Evolutionary conservation across 306 rosid genomes (phyloP).

Genomic region (Nissolia schottii): DNA sequence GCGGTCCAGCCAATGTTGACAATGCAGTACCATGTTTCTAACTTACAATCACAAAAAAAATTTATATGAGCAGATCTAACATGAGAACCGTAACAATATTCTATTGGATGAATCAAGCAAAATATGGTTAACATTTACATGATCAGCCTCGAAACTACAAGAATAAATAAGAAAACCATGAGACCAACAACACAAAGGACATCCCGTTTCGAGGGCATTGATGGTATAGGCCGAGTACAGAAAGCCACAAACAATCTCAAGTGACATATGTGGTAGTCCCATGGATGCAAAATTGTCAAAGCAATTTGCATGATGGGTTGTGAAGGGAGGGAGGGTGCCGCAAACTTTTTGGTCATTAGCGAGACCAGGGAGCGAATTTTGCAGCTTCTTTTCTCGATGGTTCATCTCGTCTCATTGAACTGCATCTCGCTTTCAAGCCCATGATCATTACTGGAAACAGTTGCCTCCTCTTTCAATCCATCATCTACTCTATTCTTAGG

Average conservation of each 20-base stretch:
- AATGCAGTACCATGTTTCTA: neutral
- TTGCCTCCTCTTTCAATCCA: conserved; percentile 36
- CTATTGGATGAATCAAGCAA: conserved; percentile 32
- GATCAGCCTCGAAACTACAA: conserved; percentile 19
- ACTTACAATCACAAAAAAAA: neutral
- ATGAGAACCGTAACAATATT: neutral
- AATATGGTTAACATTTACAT: conserved; percentile 22
- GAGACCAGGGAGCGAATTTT: conserved; percentile 32
- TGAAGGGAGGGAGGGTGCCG: conserved; percentile 20
- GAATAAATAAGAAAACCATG: conserved; percentile 22
- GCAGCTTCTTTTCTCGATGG: conserved; percentile 30
- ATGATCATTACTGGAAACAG: conserved; percentile 26
- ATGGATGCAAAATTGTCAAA: conserved; percentile 20
- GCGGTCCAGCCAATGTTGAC: neutral
- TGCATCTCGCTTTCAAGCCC: conserved; percentile 25
- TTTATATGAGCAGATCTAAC: conserved; percentile 25
- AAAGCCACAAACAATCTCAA: conserved; percentile 24
- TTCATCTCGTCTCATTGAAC: conserved; percentile 27
- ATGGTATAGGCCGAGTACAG: conserved; percentile 5
- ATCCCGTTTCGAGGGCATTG: neutral
- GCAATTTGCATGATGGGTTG: conserved; percentile 37
- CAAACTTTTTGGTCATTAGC: neutral
- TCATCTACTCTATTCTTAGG: conserved; percentile 30
- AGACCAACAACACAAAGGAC: neutral
- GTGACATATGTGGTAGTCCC: conserved; percentile 14